A percentile compares a stretch with the other conserved stretches of the same genome.
These are phyloP conservation scores for Neofusicoccum kwambonambiense DNA, from an alignment of 2,329 filamentous ascomycete species.

Conservation along the genomic window DNA sequence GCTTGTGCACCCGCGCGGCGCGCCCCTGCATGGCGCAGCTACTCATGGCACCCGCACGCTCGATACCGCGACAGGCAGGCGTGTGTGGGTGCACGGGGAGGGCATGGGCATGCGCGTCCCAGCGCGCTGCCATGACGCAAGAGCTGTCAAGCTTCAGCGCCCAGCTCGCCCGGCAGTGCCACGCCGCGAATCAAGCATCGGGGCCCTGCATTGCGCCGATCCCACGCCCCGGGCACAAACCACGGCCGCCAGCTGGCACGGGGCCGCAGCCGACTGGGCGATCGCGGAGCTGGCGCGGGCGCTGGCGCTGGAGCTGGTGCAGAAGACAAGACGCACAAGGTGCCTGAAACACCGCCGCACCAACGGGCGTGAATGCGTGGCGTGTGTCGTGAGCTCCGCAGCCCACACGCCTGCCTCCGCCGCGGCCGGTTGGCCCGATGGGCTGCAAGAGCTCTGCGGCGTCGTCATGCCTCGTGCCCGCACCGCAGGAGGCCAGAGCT, in stretches of 20 bases:
- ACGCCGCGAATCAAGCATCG: not conserved
- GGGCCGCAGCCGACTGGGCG: not conserved
- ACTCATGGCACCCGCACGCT: not conserved
- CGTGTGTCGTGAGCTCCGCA: not conserved
- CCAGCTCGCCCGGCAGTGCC: not conserved
- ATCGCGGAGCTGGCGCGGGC: not conserved
- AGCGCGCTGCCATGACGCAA: constrained; percentile 4
- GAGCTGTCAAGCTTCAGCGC: constrained; percentile 2
- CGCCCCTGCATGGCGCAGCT: too few relatives aligned
- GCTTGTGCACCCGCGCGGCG: not conserved
- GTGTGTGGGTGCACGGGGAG: not conserved
- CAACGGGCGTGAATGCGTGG: not conserved
- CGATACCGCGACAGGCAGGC: not conserved
- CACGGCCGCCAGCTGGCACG: not conserved
- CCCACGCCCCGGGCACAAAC: not conserved
- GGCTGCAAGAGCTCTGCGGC: not conserved
- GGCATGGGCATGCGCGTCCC: not conserved
- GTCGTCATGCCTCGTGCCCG: not conserved
- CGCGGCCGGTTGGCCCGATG: not conserved
- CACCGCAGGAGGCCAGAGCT: not conserved
- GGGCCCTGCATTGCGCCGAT: not conserved
- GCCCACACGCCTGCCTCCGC: not conserved
- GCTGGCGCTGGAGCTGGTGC: not conserved
- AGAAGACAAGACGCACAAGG: not conserved
- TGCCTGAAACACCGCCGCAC: not conserved